Evolutionary conservation across 2,329 filamentous ascomycete species (phyloP), one percentile per base, ranked within the genome.

Genomic region (Orbilia brochopaga): DNA sequence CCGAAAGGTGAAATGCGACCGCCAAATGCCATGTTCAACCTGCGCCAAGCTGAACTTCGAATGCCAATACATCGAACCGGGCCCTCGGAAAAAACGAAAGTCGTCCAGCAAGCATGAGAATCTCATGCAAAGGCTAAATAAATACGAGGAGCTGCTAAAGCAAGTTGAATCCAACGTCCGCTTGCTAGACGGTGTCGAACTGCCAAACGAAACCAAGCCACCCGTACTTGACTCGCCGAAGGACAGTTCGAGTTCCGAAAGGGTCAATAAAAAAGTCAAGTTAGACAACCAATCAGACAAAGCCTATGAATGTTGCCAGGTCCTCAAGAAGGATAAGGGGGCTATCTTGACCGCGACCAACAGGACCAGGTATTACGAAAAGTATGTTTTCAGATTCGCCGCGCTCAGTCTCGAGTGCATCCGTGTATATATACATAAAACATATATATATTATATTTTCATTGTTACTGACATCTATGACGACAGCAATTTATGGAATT

Each of bases 1-100:
- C 78, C 85, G 88, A 74, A 91, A 91, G 78, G 84, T 91, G 51
- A 87, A 87, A 72, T 91, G 89, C 79, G 87, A 91, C 79, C 88
- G 88, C 79, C 85, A 84, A 75, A 87, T 87, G 78, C 89, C 89
- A 11, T 91, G 89, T 77, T 82, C 84, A 76, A 88, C 88, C 79
- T 91, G 89, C 77, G 81, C 86, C 77, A 88, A 85, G 78, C 83
- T 85, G 59, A 80, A 83, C 30, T 83, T 84, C 32, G 85, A 89
- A 75, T 92, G 87, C 77, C 82, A 83, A 54, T 84, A 87, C 8
- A 79, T 85, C 74, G 81, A 86, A 76, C 81, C 86, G 75, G 81
- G 86, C 76, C 79, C 67, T 19, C 60, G 67, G 30, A 72, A 65
- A 37, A 72, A 72, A 40, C 51, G 67, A 23, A 72, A 72, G 35